phyloP scores from a whole-genome alignment of 2,329 filamentous ascomycete genomes.

The Xylariaceae sp. region DNA sequence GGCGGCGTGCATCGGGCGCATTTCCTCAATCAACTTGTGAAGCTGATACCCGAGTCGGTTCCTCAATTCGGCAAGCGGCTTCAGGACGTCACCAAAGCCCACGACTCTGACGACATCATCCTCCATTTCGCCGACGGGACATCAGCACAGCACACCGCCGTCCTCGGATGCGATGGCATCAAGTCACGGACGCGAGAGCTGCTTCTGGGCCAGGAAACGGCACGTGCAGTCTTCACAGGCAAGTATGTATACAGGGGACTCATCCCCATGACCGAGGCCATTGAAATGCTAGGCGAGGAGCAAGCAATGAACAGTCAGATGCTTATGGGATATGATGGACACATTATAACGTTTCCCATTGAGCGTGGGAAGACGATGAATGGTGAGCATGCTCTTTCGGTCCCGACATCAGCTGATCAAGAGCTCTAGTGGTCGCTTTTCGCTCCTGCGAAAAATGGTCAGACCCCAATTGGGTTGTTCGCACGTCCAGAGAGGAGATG shows the following conservation, averaged over 20 bases:
- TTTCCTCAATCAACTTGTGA: slow-evolving; percentile 36
- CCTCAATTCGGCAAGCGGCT: slow-evolving; percentile 32
- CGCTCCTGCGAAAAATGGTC: slow-evolving; percentile 20
- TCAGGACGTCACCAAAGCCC: slow-evolving; percentile 23
- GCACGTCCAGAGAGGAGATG: slow-evolving; percentile 19
- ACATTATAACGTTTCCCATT: slow-evolving; percentile 56
- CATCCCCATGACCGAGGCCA: slow-evolving; percentile 47
- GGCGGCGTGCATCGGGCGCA: slow-evolving; percentile 32
- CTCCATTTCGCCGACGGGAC: slow-evolving; percentile 36
- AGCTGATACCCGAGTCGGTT: slow-evolving; percentile 30
- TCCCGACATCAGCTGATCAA: background rate
- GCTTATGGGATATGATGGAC: slow-evolving; percentile 44
- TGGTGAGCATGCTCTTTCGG: slow-evolving; percentile 9
- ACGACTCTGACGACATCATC: slow-evolving; percentile 15
- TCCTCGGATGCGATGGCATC: slow-evolving; percentile 63
- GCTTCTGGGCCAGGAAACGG: slow-evolving; percentile 32
- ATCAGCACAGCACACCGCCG: slow-evolving; percentile 31
- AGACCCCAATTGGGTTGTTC: slow-evolving; percentile 19
- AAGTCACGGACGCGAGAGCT: slow-evolving; percentile 51
- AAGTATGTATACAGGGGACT: slow-evolving; percentile 45
- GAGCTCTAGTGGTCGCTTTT: slow-evolving; percentile 22
- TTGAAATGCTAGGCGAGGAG: slow-evolving; percentile 41
- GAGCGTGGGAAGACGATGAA: slow-evolving; percentile 25
- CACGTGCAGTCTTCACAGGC: slow-evolving; percentile 30
- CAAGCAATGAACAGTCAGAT: slow-evolving; percentile 23